A percentile compares a stretch with the other conserved stretches of the same genome.
Conservation (phyloP, 768 basidiomycete genomes). For the Psilocybe azurescens region DNA sequence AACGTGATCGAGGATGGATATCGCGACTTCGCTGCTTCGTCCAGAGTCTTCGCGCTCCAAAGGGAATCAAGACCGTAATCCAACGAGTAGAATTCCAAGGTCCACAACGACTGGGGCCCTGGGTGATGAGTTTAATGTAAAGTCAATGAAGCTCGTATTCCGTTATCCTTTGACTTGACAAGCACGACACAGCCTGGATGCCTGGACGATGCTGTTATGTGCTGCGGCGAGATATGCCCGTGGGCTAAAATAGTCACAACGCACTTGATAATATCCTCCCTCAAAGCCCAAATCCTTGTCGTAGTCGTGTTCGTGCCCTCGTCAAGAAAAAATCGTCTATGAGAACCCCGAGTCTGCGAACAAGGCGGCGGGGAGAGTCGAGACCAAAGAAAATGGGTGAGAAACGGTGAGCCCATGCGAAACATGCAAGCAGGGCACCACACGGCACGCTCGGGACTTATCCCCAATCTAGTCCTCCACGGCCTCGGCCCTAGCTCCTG, state of each 20-base stretch:
- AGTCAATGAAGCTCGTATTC: no score
- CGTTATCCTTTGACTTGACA: not conserved
- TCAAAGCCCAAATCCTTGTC: no score
- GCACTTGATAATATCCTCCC: not conserved
- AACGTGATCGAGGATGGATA: no score
- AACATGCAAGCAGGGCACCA: not conserved
- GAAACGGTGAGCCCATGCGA: not conserved
- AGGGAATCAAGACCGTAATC: no score
- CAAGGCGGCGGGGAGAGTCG: not conserved
- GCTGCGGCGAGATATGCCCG: not conserved
- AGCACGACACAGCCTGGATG: not conserved
- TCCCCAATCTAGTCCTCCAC: conserved; percentile 1
- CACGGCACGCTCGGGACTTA: not conserved
- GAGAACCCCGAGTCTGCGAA: not conserved
- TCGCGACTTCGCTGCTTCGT: no score
- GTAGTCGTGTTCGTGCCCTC: not conserved
- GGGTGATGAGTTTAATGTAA: no score
- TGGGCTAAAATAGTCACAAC: not conserved
- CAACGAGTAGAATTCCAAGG: no score
- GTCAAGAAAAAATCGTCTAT: not conserved
- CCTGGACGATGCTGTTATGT: not conserved
- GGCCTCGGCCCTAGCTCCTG: not conserved
- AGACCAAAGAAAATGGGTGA: no score
- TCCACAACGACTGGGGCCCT: no score
- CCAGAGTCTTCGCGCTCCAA: no score